A percentile compares a stretch with the other conserved stretches of the same genome.
Conservation (phyloP, 1,139 yeast genomes). For the Tardiomyces depauwii region DNA sequence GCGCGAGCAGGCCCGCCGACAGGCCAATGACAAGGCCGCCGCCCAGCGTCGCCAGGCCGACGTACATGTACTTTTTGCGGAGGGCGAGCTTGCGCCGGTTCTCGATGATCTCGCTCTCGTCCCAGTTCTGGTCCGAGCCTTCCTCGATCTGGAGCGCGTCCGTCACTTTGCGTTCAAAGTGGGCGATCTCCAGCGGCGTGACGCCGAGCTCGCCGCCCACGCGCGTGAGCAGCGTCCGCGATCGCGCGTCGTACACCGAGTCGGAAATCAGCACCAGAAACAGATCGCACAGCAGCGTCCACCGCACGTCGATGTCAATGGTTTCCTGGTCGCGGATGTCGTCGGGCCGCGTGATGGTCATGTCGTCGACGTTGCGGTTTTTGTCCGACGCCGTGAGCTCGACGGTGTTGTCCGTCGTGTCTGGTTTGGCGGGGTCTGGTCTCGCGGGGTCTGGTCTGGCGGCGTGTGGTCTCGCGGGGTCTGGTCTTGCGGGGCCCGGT, state of each 20-base stretch:
- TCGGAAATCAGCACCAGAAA: slow-evolving; percentile 72
- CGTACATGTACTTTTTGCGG: slow-evolving; percentile 65
- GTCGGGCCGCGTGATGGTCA: slow-evolving; percentile 24
- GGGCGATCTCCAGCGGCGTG: slow-evolving; percentile 54
- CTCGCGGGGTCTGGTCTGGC: no score
- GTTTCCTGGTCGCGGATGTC: slow-evolving; percentile 27
- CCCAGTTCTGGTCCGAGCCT: slow-evolving; percentile 58
- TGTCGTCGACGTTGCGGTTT: slow-evolving; percentile 2
- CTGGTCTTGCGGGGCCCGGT: no score
- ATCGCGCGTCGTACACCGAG: slow-evolving; percentile 81
- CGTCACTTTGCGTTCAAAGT: slow-evolving; percentile 83
- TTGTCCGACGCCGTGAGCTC: slow-evolving; percentile 2
- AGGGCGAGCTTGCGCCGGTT: slow-evolving; percentile 54
- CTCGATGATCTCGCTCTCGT: slow-evolving; percentile 61
- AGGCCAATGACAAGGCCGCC: slow-evolving; percentile 92
- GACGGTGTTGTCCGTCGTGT: not conserved
- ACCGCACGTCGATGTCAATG: slow-evolving; percentile 65
- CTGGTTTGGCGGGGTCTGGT: not conserved
- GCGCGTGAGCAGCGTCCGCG: slow-evolving; percentile 58
- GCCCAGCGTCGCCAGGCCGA: slow-evolving; percentile 94
- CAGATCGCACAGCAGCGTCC: slow-evolving; percentile 90
- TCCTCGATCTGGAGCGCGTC: slow-evolving; percentile 85
- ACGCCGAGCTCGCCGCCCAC: slow-evolving; percentile 58
- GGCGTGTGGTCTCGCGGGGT: no score
- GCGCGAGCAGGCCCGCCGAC: slow-evolving; percentile 92